Base-by-base conservation (phyloP, 78 protist species). In the Andalucia godoyi region DNA sequence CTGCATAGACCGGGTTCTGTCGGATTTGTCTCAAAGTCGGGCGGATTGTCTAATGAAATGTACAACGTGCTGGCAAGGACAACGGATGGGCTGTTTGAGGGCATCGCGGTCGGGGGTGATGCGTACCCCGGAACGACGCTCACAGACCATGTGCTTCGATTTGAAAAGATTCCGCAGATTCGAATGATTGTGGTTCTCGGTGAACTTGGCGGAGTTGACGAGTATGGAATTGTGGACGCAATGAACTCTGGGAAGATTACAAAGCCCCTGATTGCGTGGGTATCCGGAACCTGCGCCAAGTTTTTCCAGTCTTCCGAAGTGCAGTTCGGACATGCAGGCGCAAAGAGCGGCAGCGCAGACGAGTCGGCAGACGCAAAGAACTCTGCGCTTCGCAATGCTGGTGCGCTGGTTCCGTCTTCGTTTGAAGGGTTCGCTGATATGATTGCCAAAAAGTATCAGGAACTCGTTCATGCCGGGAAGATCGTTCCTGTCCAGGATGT, bases 61-160 rank as follows among this genome's bases (percentile, higher is more conserved):
- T 70, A 86, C 82, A 88, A 89, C 78, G 75, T 92, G 32, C 42
- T 92, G 34, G 70, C 91, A 12, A 80, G 86, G 51, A 41, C 23
- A 49, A 80, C 93, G 18, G 84, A 91, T 59, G 96, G 96, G 38
- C 81, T 92, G 51, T 89, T 57, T 45, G 91, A 88, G 62, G 94
- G 97, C 47, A 58, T 92, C 17, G 90, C 97, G 32, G 79, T 92
- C 65, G 97, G 97, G 3, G 94, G 95, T 34, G 97, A 92, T 74
- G 60, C 79, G 17, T 86, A 81, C 76, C 91, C 97, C 2, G 94
- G 92, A 32, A 70, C 89, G 0, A 70, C 87, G 23, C 63, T 92
- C 32, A 39, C 77, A 9, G 97, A 89, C 38, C 87, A 84, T 60
- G 57, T 80, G 15, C 8, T 81, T 34, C 68, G 94, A 53, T 88